Conservation (phyloP, 192 early-diverging fungal species). For the Funneliformis geosporum region DNA sequence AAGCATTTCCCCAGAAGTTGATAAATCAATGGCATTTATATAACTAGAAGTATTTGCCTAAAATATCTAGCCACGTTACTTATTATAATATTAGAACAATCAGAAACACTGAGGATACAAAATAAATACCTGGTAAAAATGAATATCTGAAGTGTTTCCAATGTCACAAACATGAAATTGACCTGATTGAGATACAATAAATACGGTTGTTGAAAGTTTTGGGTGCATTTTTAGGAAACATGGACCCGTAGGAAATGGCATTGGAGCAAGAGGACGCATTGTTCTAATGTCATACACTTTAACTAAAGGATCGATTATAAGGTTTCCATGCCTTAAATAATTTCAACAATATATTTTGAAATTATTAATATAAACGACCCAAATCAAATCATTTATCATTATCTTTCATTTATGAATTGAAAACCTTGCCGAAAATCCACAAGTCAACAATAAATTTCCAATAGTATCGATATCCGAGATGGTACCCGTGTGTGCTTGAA, state of each 20-base stretch:
- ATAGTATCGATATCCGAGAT: conserved; percentile 76
- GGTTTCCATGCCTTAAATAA: conserved; percentile 47
- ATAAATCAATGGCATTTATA: conserved; percentile 75
- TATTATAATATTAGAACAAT: conserved; percentile 39
- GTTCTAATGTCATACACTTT: conserved; percentile 83
- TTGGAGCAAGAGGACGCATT: conserved; percentile 67
- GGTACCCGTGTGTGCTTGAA: conserved; percentile 77
- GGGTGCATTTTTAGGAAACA: conserved; percentile 75
- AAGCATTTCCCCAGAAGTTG: conserved; percentile 74
- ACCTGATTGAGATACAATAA: conserved; percentile 66
- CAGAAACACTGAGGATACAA: conserved; percentile 7
- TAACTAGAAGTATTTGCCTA: conserved; percentile 58
- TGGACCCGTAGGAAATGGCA: conserved; percentile 69
- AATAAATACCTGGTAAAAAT: conserved; percentile 52
- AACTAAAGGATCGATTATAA: conserved; percentile 75
- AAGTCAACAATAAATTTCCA: conserved; percentile 73
- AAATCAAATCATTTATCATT: background rate
- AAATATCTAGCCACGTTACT: background rate
- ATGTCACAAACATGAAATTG: conserved; percentile 74
- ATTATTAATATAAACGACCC: background rate
- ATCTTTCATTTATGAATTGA: background rate
- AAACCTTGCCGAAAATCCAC: conserved; percentile 71
- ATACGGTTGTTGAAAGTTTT: conserved; percentile 60
- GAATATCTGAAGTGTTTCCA: conserved; percentile 45
- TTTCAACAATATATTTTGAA: background rate